Conservation (phyloP, 495 filamentous ascomycete species). For the Aspergillus taichungensis region DNA sequence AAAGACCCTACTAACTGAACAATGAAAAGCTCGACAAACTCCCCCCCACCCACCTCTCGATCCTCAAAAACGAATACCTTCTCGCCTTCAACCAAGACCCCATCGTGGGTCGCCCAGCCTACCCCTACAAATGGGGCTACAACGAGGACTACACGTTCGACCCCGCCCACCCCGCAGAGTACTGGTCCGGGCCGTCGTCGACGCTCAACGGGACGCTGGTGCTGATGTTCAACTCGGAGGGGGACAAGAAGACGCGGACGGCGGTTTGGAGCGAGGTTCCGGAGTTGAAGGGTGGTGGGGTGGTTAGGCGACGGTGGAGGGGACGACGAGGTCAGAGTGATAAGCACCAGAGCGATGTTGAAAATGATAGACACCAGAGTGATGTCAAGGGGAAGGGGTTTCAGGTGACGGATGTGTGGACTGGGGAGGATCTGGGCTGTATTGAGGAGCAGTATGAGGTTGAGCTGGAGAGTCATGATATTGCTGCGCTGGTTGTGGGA, state of each 20-base stretch:
- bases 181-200: constrained; percentile 46
- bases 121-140: constrained; percentile 58
- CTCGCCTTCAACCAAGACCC: constrained; percentile 57
- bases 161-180: constrained; percentile 48
- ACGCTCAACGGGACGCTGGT: constrained; percentile 41
- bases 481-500: constrained; percentile 34
- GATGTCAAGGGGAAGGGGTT: constrained; percentile 19
- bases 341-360: background rate
- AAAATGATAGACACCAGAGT: too few species aligned
- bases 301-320: too few species aligned
- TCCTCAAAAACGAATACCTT: constrained; percentile 51
- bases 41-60: constrained; percentile 31
- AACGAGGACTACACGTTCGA: constrained; percentile 57
- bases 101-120: constrained; percentile 40
- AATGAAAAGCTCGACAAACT: constrained; percentile 43
- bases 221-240: constrained; percentile 44
- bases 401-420: constrained; percentile 46
- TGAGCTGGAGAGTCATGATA: constrained; percentile 40
- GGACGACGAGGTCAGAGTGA: too few species aligned
- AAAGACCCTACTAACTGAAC: too few species aligned
- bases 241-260: constrained; percentile 25
- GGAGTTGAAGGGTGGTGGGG: constrained; percentile 25
- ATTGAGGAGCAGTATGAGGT: constrained; percentile 25
- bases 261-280: constrained; percentile 47
- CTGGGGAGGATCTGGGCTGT: constrained; percentile 40